Evolutionary conservation across 2,329 filamentous ascomycete genomes (phyloP).

Genomic region (Xylaria sp.): DNA sequence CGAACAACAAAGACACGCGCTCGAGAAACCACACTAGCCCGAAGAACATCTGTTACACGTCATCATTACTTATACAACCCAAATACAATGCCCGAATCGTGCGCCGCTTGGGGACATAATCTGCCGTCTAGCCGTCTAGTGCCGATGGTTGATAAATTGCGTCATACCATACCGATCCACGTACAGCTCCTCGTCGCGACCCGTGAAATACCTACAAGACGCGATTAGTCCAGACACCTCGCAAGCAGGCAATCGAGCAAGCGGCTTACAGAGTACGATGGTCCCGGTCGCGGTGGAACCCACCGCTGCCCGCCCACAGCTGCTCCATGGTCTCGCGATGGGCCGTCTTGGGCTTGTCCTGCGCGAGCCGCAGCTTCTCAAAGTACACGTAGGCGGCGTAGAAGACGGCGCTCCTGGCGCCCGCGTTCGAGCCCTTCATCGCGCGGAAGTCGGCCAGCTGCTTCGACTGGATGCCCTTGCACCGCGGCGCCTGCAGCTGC

Average conservation of each 20-base stretch:
- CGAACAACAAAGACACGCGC: no score
- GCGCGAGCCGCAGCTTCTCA: conserved; percentile 60
- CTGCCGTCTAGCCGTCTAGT: not conserved
- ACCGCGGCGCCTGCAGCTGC: conserved; percentile 43
- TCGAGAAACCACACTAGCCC: no score
- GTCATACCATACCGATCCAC: conserved; percentile 8
- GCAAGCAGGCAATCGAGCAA: not conserved
- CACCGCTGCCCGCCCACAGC: conserved; percentile 23
- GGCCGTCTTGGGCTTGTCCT: conserved; percentile 57
- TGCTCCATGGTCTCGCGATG: conserved; percentile 56
- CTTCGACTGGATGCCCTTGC: conserved; percentile 42
- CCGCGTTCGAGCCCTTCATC: conserved; percentile 53
- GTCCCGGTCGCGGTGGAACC: conserved; percentile 2
- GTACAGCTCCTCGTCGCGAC: no score
- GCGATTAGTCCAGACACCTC: not conserved
- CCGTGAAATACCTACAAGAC: not conserved
- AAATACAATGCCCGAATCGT: not conserved
- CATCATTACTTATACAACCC: no score
- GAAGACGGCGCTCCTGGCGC: conserved; percentile 53
- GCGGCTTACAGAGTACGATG: conserved; percentile 15
- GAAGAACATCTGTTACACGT: no score
- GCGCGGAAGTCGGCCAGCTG: conserved; percentile 55
- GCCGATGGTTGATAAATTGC: no score
- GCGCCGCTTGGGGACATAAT: not conserved
- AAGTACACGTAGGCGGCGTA: conserved; percentile 65